Evolutionary conservation across 306 rosid genomes (phyloP).

Genomic region (Citrullus amarus): DNA sequence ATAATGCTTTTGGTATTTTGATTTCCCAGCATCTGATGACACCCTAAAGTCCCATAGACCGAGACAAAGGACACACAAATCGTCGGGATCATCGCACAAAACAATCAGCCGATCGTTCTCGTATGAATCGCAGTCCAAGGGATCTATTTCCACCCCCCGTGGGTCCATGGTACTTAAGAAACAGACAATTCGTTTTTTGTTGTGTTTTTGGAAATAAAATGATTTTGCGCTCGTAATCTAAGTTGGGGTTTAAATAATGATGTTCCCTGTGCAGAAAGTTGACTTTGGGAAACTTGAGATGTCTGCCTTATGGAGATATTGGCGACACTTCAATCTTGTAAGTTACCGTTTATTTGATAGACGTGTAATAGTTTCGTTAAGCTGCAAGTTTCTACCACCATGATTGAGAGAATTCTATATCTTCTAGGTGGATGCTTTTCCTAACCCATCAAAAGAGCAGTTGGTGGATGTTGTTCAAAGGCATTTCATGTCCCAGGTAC

Average conservation of each 20-base stretch:
- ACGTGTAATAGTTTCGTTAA: too few species aligned
- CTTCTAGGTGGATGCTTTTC: constrained; percentile 62
- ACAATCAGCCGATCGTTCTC: constrained; percentile 83
- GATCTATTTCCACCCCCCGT: constrained; percentile 71
- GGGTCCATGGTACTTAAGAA: constrained; percentile 61
- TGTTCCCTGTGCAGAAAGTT: constrained; percentile 48
- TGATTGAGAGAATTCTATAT: constrained; percentile 8
- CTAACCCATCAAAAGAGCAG: constrained; percentile 95
- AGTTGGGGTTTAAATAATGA: neutral
- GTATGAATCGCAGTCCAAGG: constrained; percentile 85
- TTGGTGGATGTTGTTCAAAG: constrained; percentile 86
- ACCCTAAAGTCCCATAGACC: constrained; percentile 85
- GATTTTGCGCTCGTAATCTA: neutral
- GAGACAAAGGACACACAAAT: constrained; percentile 81
- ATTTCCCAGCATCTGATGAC: constrained; percentile 85
- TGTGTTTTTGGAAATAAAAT: neutral
- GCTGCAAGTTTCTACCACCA: neutral
- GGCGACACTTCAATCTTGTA: constrained; percentile 97
- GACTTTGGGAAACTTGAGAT: constrained; percentile 86
- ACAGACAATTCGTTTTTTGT: neutral
- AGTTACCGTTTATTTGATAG: constrained; percentile 2
- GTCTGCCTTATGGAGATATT: constrained; percentile 97
- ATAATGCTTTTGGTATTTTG: constrained; percentile 27
- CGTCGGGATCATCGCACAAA: constrained; percentile 84
- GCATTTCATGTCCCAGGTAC: constrained; percentile 99